phyloP scores from a whole-genome alignment of 2,329 filamentous ascomycete genomes.

The Fusarium brachygibbosum region DNA sequence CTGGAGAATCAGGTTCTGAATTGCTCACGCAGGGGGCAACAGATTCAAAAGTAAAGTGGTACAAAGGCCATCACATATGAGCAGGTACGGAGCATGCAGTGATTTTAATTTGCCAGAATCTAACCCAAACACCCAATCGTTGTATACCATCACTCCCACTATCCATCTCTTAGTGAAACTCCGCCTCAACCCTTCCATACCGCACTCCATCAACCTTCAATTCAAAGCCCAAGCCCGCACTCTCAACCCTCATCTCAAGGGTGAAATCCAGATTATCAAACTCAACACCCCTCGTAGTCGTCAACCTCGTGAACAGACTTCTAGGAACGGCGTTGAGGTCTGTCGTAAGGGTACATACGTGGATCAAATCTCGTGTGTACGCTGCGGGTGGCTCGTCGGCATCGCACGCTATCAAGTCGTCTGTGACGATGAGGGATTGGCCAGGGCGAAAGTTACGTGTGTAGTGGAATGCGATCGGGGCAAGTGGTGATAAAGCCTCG shows the following conservation, averaged over 20 bases:
- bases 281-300: constrained; percentile 82
- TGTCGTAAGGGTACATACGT: constrained; percentile 85
- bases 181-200: constrained; percentile 82
- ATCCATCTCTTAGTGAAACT: constrained; percentile 68
- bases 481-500: constrained; percentile 79
- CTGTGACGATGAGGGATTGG: constrained; percentile 81
- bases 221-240: constrained; percentile 81
- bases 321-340: constrained; percentile 82
- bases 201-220: constrained; percentile 82
- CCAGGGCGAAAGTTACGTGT: constrained; percentile 86
- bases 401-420: constrained; percentile 83
- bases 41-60: background rate
- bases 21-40: background rate
- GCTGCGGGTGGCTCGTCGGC: constrained; percentile 74
- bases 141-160: background rate
- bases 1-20: background rate
- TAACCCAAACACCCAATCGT: background rate
- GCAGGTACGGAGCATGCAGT: background rate
- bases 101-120: constrained; percentile 11
- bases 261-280: constrained; percentile 88
- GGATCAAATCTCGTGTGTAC: constrained; percentile 72
- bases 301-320: constrained; percentile 79
- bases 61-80: background rate
- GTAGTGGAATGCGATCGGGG: constrained; percentile 85
- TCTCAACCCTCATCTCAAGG: constrained; percentile 85